Percentiles rank a stretch among this genome's conserved stretches.
These are phyloP conservation scores for Cladophialophora psammophila DNA, from an alignment of 2,329 filamentous ascomycete genomes.

Conservation along the genomic window DNA sequence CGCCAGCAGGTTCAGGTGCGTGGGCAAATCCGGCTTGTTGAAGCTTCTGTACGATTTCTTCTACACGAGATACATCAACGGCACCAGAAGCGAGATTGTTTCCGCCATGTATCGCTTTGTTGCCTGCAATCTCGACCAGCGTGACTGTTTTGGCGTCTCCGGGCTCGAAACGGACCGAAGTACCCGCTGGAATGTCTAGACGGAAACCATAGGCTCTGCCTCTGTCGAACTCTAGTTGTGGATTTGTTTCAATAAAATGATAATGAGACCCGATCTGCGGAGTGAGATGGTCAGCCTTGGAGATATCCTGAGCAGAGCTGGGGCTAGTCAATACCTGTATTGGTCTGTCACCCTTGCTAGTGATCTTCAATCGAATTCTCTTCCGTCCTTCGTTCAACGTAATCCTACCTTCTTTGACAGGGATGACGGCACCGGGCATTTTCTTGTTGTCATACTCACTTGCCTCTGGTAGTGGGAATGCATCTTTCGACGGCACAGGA, in stretches of 20 bases:
- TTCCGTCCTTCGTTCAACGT: conserved; percentile 75
- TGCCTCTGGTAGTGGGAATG: conserved; percentile 71
- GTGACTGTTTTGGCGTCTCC: conserved; percentile 90
- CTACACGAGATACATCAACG: conserved; percentile 69
- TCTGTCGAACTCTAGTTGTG: conserved; percentile 86
- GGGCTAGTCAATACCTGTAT: conserved; percentile 70
- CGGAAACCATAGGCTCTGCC: conserved; percentile 81
- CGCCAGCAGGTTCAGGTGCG: conserved; percentile 68
- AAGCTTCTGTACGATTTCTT: conserved; percentile 72
- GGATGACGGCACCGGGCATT: conserved; percentile 80
- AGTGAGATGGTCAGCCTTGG: conserved; percentile 2
- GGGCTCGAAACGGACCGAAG: conserved; percentile 91
- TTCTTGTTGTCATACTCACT: conserved; percentile 71
- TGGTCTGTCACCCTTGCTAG: conserved; percentile 85
- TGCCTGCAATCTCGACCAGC: conserved; percentile 85
- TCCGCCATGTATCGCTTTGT: conserved; percentile 80
- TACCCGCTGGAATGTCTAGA: conserved; percentile 88
- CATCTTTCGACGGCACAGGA: conserved; percentile 72
- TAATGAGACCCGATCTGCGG: conserved; percentile 83
- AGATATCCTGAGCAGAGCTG: conserved; percentile 1
- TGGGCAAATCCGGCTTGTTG: conserved; percentile 80
- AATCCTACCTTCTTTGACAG: conserved; percentile 71
- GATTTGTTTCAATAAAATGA: conserved; percentile 95
- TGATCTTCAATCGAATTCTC: conserved; percentile 77
- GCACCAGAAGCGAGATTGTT: conserved; percentile 78